Conservation (phyloP, 345 rosid species). For the Luvunga scandens region DNA sequence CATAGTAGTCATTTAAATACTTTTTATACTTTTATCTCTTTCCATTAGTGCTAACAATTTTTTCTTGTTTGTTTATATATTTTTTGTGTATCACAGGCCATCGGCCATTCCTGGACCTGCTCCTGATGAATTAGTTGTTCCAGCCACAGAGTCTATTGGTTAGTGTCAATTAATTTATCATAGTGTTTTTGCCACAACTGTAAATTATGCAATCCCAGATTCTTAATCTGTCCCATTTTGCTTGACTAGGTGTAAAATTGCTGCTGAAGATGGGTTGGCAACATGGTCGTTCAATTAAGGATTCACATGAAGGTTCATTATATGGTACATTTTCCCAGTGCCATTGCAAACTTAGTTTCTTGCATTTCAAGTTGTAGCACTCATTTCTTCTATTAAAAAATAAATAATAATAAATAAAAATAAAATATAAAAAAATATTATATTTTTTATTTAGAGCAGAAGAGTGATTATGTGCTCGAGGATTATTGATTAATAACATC, state of each 20-base stretch:
- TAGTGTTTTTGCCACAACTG: not conserved
- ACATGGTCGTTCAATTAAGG: conserved; percentile 80
- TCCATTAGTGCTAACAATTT: not conserved
- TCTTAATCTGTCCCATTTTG: conserved; percentile 20
- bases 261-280: conserved; percentile 97
- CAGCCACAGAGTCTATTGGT: conserved; percentile 92
- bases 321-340: conserved; percentile 36
- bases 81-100: conserved; percentile 50
- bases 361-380: not conserved
- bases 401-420: not conserved
- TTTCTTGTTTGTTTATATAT: conserved; percentile 1
- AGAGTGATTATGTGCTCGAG: not conserved
- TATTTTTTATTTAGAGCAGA: not conserved
- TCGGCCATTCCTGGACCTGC: conserved; percentile 94
- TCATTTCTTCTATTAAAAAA: not conserved
- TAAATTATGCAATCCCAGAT: conserved; percentile 5
- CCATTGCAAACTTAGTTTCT: not conserved
- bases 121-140: conserved; percentile 83
- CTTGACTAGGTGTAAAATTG: conserved; percentile 67
- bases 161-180: conserved; percentile 27
- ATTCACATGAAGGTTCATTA: conserved; percentile 51
- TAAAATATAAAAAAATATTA: not conserved
- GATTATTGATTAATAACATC: not conserved
- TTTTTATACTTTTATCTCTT: too few species aligned
- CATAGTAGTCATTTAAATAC: too few species aligned